Conservation (phyloP, 371 early-diverging fungal genomes). For the Umbelopsis sp. region DNA sequence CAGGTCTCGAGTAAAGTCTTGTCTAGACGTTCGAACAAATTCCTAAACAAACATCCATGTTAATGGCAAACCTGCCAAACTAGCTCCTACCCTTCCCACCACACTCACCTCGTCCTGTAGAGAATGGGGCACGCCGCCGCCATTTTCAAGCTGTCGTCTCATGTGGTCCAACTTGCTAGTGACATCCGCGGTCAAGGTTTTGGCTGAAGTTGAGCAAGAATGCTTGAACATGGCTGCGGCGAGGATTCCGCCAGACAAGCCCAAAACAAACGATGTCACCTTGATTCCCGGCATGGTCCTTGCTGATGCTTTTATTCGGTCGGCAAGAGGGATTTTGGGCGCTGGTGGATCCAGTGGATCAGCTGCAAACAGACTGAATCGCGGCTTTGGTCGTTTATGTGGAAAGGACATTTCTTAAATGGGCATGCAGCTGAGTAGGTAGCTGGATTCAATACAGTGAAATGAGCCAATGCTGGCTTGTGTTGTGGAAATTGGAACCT, state of each 20-base stretch:
- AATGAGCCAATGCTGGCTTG: background rate
- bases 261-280: conserved; percentile 7
- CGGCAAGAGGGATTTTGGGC: background rate
- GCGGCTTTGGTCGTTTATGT: conserved; percentile 2
- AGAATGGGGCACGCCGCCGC: background rate
- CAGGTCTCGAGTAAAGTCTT: background rate
- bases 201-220: background rate
- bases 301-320: background rate
- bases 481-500: background rate
- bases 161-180: conserved; percentile 1
- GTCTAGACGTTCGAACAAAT: conserved; percentile 4
- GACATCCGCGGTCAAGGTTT: background rate
- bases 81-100: background rate
- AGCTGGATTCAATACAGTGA: background rate
- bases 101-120: conserved; percentile 10
- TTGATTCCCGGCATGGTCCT: background rate
- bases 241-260: background rate
- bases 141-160: conserved; percentile 13
- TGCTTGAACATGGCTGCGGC: conserved; percentile 11
- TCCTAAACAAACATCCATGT: background rate
- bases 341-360: background rate
- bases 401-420: background rate
- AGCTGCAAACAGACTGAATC: conserved; percentile 5
- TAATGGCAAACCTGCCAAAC: background rate
- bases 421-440: background rate